Conservation (phyloP, 2,329 filamentous ascomycete genomes). For the Talaromyces marneffei region DNA sequence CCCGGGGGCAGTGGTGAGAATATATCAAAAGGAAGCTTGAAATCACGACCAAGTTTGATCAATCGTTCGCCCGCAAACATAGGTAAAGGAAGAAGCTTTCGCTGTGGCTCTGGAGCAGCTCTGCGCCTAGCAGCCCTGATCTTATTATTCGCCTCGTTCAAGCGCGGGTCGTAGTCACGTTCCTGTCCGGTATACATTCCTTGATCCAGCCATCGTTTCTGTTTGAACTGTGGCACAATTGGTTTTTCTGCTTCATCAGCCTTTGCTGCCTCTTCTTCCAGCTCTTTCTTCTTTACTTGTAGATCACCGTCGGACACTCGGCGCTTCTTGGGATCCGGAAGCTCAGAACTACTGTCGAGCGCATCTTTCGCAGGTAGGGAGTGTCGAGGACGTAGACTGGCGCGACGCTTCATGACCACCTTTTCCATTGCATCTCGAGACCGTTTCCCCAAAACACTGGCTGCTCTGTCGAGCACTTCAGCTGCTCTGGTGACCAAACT, state of each 20-base stretch:
- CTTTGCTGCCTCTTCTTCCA: slow-evolving; percentile 13
- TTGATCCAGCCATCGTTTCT: slow-evolving; percentile 73
- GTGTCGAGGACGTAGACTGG: slow-evolving; percentile 52
- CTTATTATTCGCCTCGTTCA: slow-evolving; percentile 46
- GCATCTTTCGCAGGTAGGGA: slow-evolving; percentile 23
- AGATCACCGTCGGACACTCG: slow-evolving; percentile 37
- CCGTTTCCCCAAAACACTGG: slow-evolving; percentile 55
- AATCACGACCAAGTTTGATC: slow-evolving; percentile 68
- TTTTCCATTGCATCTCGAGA: slow-evolving; percentile 51
- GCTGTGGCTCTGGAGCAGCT: slow-evolving; percentile 24
- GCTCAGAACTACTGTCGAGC: slow-evolving; percentile 15
- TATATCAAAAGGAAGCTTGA: slow-evolving; percentile 82
- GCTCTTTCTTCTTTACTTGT: slow-evolving; percentile 20
- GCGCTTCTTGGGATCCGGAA: slow-evolving; percentile 35
- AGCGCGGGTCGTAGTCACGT: slow-evolving; percentile 40
- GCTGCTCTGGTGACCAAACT: slow-evolving; percentile 40
- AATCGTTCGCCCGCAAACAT: slow-evolving; percentile 71
- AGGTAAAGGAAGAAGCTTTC: slow-evolving; percentile 61
- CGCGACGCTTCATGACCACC: slow-evolving; percentile 54
- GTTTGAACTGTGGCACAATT: slow-evolving; percentile 29
- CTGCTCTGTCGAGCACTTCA: slow-evolving; percentile 44
- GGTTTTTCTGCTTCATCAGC: slow-evolving; percentile 17
- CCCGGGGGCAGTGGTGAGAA: slow-evolving; percentile 81
- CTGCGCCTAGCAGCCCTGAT: slow-evolving; percentile 23
- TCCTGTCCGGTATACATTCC: slow-evolving; percentile 83